Conservation (phyloP, 2,329 filamentous ascomycete species). For the Decorospora gaudefroyi region DNA sequence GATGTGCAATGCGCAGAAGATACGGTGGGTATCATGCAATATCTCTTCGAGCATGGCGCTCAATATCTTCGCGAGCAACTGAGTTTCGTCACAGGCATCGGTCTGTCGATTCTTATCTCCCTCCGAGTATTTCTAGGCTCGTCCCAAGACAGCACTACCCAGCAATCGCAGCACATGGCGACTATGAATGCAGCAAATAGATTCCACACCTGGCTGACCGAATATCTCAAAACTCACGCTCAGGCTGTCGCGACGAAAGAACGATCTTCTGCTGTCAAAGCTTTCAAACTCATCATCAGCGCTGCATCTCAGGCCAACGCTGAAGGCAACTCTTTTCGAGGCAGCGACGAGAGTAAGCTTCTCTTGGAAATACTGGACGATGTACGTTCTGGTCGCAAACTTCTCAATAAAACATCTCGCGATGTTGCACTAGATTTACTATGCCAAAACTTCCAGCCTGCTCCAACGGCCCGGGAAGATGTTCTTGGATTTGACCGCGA, state of each 20-base stretch:
- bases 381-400: constrained; percentile 61
- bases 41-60: constrained; percentile 72
- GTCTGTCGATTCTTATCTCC: constrained; percentile 77
- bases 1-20: constrained; percentile 90
- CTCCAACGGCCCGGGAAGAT: constrained; percentile 63
- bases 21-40: constrained; percentile 82
- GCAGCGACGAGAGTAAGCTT: constrained; percentile 76
- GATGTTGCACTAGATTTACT: constrained; percentile 73
- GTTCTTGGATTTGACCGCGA: constrained; percentile 69
- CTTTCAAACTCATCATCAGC: constrained; percentile 69
- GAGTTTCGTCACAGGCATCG: constrained; percentile 79
- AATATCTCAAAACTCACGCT: constrained; percentile 64
- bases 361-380: constrained; percentile 81
- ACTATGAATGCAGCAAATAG: constrained; percentile 74
- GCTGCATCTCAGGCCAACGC: constrained; percentile 70
- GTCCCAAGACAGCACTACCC: constrained; percentile 76
- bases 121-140: constrained; percentile 75
- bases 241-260: constrained; percentile 28
- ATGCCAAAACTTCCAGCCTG: constrained; percentile 72
- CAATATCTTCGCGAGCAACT: constrained; percentile 67
- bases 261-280: constrained; percentile 47
- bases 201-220: constrained; percentile 79
- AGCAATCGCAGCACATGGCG: constrained; percentile 78
- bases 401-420: constrained; percentile 72
- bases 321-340: constrained; percentile 70